Percentiles rank a stretch among this genome's conserved stretches.
Conservation (phyloP, 2,329 filamentous ascomycete species). For the Exserohilum rostratum region DNA sequence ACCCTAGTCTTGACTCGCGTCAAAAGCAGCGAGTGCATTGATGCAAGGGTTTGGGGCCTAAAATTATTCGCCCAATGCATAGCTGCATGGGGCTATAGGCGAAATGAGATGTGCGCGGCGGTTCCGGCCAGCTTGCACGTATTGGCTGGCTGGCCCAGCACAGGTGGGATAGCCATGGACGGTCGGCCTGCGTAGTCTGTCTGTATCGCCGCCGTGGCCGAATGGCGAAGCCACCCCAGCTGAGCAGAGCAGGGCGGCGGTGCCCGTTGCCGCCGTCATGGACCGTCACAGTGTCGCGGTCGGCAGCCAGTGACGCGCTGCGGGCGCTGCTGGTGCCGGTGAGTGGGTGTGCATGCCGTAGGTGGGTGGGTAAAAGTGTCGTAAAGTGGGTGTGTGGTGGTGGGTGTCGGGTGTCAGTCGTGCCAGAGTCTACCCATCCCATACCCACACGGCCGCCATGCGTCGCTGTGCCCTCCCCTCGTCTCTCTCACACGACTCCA, state of each 20-base stretch:
- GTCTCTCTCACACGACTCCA: conserved; percentile 9
- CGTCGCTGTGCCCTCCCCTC: conserved; percentile 16
- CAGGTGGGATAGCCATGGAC: conserved; percentile 23
- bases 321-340: conserved; percentile 12
- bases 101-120: conserved; percentile 46
- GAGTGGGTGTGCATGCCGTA: background rate
- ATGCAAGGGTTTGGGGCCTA: conserved; percentile 47
- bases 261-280: background rate
- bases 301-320: background rate
- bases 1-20: conserved; percentile 31
- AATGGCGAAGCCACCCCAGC: conserved; percentile 19
- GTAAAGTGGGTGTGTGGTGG: background rate
- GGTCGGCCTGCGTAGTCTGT: conserved; percentile 15
- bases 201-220: background rate
- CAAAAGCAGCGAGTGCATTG: conserved; percentile 41
- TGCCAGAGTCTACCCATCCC: conserved; percentile 15
- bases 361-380: background rate
- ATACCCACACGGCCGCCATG: too few relatives aligned
- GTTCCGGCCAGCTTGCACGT: conserved; percentile 26
- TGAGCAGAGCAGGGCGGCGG: conserved; percentile 13
- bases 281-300: too few relatives aligned
- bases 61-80: conserved; percentile 41
- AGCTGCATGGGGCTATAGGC: conserved; percentile 38
- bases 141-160: conserved; percentile 25
- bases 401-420: conserved; percentile 4